Evolutionary conservation across 305 asterid species (phyloP).

Genomic region (Caryopteris hybrid): DNA sequence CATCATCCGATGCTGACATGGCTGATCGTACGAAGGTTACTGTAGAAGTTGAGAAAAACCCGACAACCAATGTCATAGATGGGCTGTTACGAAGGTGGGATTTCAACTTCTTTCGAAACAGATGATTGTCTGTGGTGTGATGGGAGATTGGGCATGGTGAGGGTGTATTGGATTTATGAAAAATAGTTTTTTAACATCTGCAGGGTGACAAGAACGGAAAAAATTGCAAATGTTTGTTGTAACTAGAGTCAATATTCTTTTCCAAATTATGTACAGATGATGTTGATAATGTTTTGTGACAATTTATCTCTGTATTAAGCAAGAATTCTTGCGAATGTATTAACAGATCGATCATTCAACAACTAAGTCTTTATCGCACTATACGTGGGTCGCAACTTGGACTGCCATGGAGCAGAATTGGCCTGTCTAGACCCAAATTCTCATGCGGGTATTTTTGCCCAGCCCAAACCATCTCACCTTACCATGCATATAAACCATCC

Average conservation of each 20-base stretch:
- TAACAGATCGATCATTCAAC: background rate
- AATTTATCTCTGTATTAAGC: background rate
- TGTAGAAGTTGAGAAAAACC: constrained; percentile 68
- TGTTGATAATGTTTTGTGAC: constrained; percentile 15
- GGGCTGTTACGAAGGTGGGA: constrained; percentile 90
- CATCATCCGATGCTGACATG: constrained; percentile 39
- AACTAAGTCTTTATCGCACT: background rate
- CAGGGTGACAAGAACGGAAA: background rate
- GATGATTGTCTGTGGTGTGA: constrained; percentile 29
- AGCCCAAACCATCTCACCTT: too few species aligned
- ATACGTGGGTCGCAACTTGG: too few species aligned
- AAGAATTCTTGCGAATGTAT: background rate
- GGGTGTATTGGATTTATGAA: constrained; percentile 5
- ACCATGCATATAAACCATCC: too few species aligned
- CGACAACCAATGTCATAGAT: constrained; percentile 56
- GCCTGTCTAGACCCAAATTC: too few species aligned
- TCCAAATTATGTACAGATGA: constrained; percentile 32
- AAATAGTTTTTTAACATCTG: constrained; percentile 14
- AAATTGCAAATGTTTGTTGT: constrained; percentile 13
- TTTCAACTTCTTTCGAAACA: constrained; percentile 65
- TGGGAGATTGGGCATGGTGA: constrained; percentile 1
- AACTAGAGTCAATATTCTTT: constrained; percentile 28
- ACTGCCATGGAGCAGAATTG: too few species aligned
- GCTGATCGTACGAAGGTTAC: constrained; percentile 66
- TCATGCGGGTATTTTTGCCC: too few species aligned